Percentiles rank a stretch among this genome's conserved stretches.
Evolutionary conservation across 176 grass and related monocot species (phyloP).

Genomic region (Chloris gayana): DNA sequence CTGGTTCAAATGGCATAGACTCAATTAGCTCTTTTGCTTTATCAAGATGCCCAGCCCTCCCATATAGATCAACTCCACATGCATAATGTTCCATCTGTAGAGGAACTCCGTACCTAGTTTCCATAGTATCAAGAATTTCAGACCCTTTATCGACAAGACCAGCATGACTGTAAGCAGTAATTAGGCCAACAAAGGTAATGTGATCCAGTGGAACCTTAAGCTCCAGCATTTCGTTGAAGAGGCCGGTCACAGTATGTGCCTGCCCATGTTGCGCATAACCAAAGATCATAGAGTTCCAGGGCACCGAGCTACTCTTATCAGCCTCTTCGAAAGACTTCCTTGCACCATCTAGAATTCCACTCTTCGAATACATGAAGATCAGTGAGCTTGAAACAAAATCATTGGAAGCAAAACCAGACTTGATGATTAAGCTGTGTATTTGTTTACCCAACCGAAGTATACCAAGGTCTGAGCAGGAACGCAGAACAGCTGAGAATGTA

Average conservation of each 20-base stretch:
- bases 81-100: conserved; percentile 76
- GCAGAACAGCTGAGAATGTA: conserved; percentile 57
- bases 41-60: conserved; percentile 62
- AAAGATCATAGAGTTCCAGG: conserved; percentile 82
- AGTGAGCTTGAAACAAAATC: conserved; percentile 65
- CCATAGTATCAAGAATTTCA: conserved; percentile 55
- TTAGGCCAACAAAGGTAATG: conserved; percentile 63
- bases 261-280: conserved; percentile 65
- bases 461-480: conserved; percentile 65
- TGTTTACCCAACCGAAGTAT: conserved; percentile 63
- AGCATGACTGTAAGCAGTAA: conserved; percentile 63
- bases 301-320: conserved; percentile 49
- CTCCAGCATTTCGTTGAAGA: conserved; percentile 57
- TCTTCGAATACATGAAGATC: conserved; percentile 75
- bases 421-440: conserved; percentile 50
- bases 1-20: conserved; percentile 69
- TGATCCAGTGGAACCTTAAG: conserved; percentile 54
- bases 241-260: conserved; percentile 25
- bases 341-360: conserved; percentile 58
- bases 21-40: conserved; percentile 65
- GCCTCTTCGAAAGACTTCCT: conserved; percentile 58
- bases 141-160: conserved; percentile 65
- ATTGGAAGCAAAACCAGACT: conserved; percentile 54
- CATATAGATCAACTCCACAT: conserved; percentile 69
- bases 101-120: conserved; percentile 45